Evolutionary conservation across 1,284 basidiomycete species (phyloP).

Genomic region (Singerocomus rubriflavus): DNA sequence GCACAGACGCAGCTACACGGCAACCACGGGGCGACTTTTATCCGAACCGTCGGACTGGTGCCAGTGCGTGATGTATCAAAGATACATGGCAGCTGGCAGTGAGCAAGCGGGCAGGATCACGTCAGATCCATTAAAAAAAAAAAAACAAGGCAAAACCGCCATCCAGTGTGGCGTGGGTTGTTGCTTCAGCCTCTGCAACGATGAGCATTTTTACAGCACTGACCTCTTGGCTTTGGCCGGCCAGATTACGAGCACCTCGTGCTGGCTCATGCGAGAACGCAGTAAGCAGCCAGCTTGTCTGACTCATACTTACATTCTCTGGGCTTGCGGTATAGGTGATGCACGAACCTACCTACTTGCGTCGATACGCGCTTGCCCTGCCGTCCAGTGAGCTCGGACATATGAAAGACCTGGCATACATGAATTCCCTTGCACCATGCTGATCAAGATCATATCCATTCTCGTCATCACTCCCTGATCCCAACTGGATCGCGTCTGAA

Average conservation of each 20-base stretch:
- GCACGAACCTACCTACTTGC: neutral
- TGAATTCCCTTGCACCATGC: neutral
- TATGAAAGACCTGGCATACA: neutral
- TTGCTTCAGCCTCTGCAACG: too few species aligned
- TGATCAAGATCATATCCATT: neutral
- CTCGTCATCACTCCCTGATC: constrained; percentile 1
- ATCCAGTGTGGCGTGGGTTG: neutral
- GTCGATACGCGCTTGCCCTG: neutral
- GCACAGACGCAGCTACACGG: too few species aligned
- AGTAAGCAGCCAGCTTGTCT: too few species aligned
- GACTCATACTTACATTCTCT: too few species aligned
- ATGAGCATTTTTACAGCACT: too few species aligned
- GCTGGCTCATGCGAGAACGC: too few species aligned
- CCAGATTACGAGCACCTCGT: too few species aligned
- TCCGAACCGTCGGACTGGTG: too few species aligned
- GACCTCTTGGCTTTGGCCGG: too few species aligned
- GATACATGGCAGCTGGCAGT: constrained; percentile 9
- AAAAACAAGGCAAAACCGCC: neutral
- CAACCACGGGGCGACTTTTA: too few species aligned
- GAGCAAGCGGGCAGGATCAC: constrained; percentile 1
- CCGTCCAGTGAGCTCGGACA: neutral
- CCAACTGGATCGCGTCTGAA: neutral
- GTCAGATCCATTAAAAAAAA: neutral
- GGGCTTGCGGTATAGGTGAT: neutral
- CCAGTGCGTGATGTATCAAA: neutral